Evolutionary conservation across 495 filamentous ascomycete species (phyloP).

Genomic region (Neurospora sp.): DNA sequence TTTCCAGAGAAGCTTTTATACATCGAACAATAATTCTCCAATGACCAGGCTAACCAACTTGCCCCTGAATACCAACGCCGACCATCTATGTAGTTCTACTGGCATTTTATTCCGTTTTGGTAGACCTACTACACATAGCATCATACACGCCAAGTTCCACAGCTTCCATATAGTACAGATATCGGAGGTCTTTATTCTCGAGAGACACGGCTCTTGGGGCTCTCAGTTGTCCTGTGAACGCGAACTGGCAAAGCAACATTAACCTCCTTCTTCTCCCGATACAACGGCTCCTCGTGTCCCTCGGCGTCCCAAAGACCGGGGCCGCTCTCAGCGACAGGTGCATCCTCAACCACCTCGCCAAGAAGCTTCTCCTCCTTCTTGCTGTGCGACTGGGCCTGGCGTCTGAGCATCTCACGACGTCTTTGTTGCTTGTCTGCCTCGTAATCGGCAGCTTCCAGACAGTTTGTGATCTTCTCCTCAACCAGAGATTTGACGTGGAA

Average conservation of each 20-base stretch:
- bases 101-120: not conserved
- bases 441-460: slow-evolving; percentile 37
- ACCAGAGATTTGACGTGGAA: slow-evolving; percentile 70
- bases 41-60: not conserved
- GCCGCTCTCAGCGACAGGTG: slow-evolving; percentile 2
- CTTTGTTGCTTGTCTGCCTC: slow-evolving; percentile 5
- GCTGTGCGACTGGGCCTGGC: slow-evolving; percentile 6
- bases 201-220: not conserved
- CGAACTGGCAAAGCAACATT: not conserved
- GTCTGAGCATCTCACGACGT: slow-evolving; percentile 12
- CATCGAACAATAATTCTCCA: not conserved
- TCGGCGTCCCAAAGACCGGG: slow-evolving; percentile 19
- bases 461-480: slow-evolving; percentile 64
- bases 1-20: not conserved
- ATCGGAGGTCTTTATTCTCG: not conserved
- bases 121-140: not conserved
- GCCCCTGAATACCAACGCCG: not conserved
- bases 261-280: slow-evolving; percentile 7
- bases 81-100: not conserved
- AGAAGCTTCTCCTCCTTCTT: slow-evolving; percentile 10
- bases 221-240: not conserved
- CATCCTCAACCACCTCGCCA: slow-evolving; percentile 4
- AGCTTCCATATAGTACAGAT: not conserved
- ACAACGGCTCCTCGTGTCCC: slow-evolving; percentile 23
- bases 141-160: not conserved